Percentiles rank a stretch among this genome's conserved stretches.
Conservation (phyloP, 805 yeast species). For the Hermanozyma aechmeae region DNA sequence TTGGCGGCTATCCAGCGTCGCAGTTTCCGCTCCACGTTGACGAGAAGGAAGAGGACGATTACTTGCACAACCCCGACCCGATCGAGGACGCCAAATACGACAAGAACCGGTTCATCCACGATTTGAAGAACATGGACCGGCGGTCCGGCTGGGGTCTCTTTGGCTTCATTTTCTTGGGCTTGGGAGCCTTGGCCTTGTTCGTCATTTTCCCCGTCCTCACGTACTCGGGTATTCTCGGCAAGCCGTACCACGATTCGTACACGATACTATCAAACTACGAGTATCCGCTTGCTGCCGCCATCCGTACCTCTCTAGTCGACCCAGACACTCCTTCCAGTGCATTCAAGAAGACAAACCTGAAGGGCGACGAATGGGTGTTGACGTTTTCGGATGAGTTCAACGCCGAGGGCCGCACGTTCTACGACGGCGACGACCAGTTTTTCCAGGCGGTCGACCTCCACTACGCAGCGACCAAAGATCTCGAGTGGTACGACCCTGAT, state of each 20-base stretch:
- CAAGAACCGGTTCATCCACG: constrained; percentile 54
- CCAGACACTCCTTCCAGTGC: constrained; percentile 60
- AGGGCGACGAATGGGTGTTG: constrained; percentile 43
- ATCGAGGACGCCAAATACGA: constrained; percentile 83
- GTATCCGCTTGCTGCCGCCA: constrained; percentile 49
- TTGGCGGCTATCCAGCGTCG: constrained; percentile 94
- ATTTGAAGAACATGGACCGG: constrained; percentile 57
- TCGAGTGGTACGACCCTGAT: constrained; percentile 38
- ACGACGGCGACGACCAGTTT: constrained; percentile 36
- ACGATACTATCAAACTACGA: constrained; percentile 44
- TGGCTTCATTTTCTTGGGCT: constrained; percentile 48
- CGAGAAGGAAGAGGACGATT: constrained; percentile 93
- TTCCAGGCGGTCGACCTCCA: constrained; percentile 31
- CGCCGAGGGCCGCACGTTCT: constrained; percentile 34
- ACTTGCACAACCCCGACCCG: constrained; percentile 93
- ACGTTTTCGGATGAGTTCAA: constrained; percentile 35
- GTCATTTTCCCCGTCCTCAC: constrained; percentile 78
- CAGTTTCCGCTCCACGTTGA: constrained; percentile 86
- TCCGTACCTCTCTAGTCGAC: constrained; percentile 56
- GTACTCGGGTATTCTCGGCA: constrained; percentile 54
- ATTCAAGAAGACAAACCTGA: constrained; percentile 38
- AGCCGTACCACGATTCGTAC: constrained; percentile 19
- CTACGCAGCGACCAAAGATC: constrained; percentile 34
- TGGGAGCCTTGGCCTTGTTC: constrained; percentile 62
- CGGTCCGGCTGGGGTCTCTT: constrained; percentile 51